These are phyloP conservation scores for Gilbertella persicaria DNA, from an alignment of 371 early-diverging fungal genomes.

Conservation along the genomic window DNA sequence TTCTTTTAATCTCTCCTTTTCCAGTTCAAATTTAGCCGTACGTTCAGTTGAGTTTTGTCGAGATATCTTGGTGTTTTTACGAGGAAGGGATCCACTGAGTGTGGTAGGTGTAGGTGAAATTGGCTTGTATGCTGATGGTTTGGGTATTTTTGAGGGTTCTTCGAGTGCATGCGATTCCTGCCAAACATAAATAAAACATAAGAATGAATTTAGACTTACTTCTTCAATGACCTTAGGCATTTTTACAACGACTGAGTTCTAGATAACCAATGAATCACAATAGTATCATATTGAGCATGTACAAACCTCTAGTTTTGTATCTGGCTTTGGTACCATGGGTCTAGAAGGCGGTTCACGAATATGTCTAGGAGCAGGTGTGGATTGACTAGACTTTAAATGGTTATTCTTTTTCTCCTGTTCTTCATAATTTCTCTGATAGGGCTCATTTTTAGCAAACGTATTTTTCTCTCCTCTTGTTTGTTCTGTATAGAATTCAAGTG, in stretches of 20 bases:
- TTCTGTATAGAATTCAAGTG: slow-evolving; percentile 95
- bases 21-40: slow-evolving; percentile 22
- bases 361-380: slow-evolving; percentile 30
- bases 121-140: background rate
- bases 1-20: slow-evolving; percentile 29
- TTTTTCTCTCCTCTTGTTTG: slow-evolving; percentile 56
- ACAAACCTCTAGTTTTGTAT: background rate
- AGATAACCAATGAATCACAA: no score
- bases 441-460: slow-evolving; percentile 25
- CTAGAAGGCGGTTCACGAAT: slow-evolving; percentile 21
- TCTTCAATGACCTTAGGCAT: background rate
- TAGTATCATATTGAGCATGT: no score
- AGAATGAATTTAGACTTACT: no score
- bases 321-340: background rate
- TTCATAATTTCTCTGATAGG: background rate
- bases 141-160: background rate
- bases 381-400: slow-evolving; percentile 21
- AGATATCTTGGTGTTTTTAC: slow-evolving; percentile 5
- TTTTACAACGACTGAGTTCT: background rate
- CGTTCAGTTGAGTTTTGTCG: slow-evolving; percentile 8
- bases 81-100: slow-evolving; percentile 12
- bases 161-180: background rate
- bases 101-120: slow-evolving; percentile 9
- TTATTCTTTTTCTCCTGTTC: slow-evolving; percentile 14
- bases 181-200: background rate